phyloP scores from a whole-genome alignment of 495 filamentous ascomycete species.

The Darksidea phi region DNA sequence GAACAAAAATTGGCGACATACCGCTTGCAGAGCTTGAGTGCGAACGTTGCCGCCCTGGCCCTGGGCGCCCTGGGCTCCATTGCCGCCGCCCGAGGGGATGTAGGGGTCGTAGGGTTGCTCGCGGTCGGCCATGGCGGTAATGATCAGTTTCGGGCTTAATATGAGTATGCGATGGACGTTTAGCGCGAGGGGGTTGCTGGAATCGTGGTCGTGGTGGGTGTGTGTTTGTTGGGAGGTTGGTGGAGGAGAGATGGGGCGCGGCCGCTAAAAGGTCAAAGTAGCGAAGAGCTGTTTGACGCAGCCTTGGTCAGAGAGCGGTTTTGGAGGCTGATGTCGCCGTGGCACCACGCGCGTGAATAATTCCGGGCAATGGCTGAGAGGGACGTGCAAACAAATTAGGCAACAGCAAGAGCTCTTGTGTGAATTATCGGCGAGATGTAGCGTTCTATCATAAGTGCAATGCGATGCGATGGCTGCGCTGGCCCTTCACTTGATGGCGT shows the following conservation, averaged over 20 bases:
- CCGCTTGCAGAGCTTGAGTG: constrained; percentile 74
- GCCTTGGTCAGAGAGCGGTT: constrained; percentile 28
- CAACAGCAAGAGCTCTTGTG: neutral
- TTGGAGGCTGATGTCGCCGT: constrained; percentile 26
- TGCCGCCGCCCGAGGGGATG: constrained; percentile 63
- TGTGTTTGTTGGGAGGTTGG: constrained; percentile 10
- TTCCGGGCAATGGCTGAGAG: neutral
- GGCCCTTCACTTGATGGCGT: no score
- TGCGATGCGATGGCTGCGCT: no score
- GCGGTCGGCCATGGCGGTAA: constrained; percentile 60
- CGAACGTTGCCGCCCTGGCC: constrained; percentile 63
- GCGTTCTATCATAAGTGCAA: no score
- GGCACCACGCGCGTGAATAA: constrained; percentile 2
- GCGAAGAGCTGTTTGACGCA: constrained; percentile 21
- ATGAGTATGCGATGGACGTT: constrained; percentile 4
- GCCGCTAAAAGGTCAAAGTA: neutral
- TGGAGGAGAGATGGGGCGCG: constrained; percentile 5
- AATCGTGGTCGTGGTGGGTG: constrained; percentile 16
- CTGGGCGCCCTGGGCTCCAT: constrained; percentile 50
- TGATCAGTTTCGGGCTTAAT: constrained; percentile 1
- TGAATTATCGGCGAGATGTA: no score
- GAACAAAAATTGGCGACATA: constrained; percentile 51
- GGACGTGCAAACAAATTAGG: constrained; percentile 7
- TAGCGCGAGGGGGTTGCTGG: neutral
- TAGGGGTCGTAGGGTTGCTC: constrained; percentile 89